A percentile compares a stretch with the other conserved stretches of the same genome.
These are phyloP conservation scores for Paraconiothyrium sp. DNA, from an alignment of 2,329 filamentous ascomycete genomes.

Conservation along the genomic window DNA sequence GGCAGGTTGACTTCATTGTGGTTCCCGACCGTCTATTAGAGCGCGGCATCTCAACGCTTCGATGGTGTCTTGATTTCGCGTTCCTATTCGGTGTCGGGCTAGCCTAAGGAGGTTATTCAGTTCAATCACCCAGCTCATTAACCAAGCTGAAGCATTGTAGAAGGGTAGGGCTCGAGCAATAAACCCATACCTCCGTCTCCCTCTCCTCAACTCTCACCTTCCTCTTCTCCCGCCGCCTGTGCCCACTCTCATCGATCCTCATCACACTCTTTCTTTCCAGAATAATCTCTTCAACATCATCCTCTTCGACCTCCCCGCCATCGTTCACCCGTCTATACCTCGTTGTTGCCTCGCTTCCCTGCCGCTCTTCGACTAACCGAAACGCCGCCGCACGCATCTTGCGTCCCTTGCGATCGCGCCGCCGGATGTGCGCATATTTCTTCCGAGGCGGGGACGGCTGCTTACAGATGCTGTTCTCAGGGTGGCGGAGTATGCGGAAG, in stretches of 20 bases:
- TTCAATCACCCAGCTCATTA: not conserved
- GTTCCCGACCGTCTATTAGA: not conserved
- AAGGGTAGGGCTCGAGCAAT: not conserved
- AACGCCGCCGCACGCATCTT: conserved; percentile 3
- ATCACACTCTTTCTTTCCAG: conserved; percentile 5
- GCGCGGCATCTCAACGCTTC: not conserved
- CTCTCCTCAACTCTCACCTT: not conserved
- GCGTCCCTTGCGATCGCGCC: not conserved
- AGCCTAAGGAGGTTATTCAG: not conserved
- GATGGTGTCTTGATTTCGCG: not conserved
- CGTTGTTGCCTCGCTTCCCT: not conserved
- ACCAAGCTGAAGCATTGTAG: not conserved
- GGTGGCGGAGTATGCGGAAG: conserved; percentile 3
- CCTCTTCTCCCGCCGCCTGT: not conserved
- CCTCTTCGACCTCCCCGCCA: not conserved
- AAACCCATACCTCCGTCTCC: not conserved
- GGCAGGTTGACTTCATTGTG: not conserved
- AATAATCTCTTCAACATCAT: conserved; percentile 4
- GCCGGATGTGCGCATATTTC: conserved; percentile 10
- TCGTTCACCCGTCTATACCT: conserved; percentile 8
- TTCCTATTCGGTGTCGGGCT: not conserved
- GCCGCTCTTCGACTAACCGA: not conserved
- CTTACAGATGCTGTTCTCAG: not conserved
- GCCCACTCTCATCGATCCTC: not conserved
- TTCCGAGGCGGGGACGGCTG: not conserved